phyloP scores from a whole-genome alignment of 1,284 basidiomycete genomes.

The Xanthoconium separans region DNA sequence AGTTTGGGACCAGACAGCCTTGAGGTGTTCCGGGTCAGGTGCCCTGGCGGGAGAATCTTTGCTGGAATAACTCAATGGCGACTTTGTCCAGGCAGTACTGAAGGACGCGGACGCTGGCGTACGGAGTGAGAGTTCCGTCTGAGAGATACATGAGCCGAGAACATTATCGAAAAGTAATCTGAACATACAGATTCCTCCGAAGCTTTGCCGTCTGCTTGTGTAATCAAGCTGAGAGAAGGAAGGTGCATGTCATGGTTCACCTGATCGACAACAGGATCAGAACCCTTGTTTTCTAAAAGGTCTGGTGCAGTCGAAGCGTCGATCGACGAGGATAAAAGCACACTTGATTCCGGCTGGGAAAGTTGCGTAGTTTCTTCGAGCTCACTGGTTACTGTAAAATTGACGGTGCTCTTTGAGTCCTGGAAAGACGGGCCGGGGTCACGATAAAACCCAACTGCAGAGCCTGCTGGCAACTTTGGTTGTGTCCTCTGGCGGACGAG shows the following conservation, averaged over 20 bases:
- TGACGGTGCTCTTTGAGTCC: conserved; percentile 47
- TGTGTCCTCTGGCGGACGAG: conserved; percentile 30
- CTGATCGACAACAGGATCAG: conserved; percentile 23
- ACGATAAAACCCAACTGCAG: conserved; percentile 70
- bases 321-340: conserved; percentile 28
- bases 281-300: conserved; percentile 6
- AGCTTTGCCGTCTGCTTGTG: conserved; percentile 43
- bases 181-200: conserved; percentile 48
- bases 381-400: conserved; percentile 77
- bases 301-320: conserved; percentile 10
- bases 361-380: conserved; percentile 44
- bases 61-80: conserved; percentile 50
- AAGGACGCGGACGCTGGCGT: conserved; percentile 50
- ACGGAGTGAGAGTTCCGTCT: conserved; percentile 47
- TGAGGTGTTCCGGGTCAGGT: conserved; percentile 76
- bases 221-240: conserved; percentile 29
- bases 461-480: conserved; percentile 52
- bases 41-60: conserved; percentile 66
- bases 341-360: conserved; percentile 18
- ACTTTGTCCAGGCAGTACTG: conserved; percentile 57
- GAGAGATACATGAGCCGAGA: conserved; percentile 13
- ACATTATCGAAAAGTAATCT: not conserved
- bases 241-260: conserved; percentile 19
- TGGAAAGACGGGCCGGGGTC: conserved; percentile 50
- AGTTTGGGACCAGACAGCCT: conserved; percentile 80